These are phyloP conservation scores for Wickerhamomyces canadensis DNA, from an alignment of 805 yeast species.

Conservation along the genomic window DNA sequence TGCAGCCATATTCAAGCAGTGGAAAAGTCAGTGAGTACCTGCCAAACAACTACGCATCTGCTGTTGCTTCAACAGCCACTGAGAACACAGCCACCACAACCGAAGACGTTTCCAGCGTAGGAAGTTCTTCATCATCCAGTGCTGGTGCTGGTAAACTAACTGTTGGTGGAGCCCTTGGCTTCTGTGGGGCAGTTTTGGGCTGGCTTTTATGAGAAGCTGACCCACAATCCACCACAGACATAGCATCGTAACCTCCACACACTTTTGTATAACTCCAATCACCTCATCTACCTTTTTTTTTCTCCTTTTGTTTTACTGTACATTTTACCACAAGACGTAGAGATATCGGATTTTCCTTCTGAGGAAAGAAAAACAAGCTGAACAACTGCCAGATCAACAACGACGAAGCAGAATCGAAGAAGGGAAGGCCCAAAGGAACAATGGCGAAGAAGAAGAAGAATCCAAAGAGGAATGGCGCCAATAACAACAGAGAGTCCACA, in stretches of 20 bases:
- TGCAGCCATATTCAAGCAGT: slow-evolving; percentile 8
- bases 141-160: slow-evolving; percentile 4
- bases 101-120: slow-evolving; percentile 2
- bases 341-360: too few species aligned
- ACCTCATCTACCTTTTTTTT: background rate
- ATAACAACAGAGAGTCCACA: background rate
- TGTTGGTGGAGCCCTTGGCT: slow-evolving; percentile 7
- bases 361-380: too few species aligned
- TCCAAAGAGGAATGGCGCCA: slow-evolving; percentile 2
- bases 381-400: too few species aligned
- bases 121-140: background rate
- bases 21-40: slow-evolving; percentile 9
- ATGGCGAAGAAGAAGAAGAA: slow-evolving; percentile 17
- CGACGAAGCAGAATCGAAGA: background rate
- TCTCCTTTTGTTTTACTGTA: slow-evolving; percentile 2
- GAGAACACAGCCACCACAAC: slow-evolving; percentile 18
- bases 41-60: slow-evolving; percentile 13
- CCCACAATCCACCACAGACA: too few species aligned
- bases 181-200: background rate
- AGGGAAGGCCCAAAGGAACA: background rate
- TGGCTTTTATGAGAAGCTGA: background rate
- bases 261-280: too few species aligned
- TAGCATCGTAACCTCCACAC: too few species aligned
- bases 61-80: slow-evolving; percentile 18
- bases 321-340: too few species aligned